These are phyloP conservation scores for Paecilomyces fulvus DNA, from an alignment of 2,329 filamentous ascomycete species.

Conservation along the genomic window DNA sequence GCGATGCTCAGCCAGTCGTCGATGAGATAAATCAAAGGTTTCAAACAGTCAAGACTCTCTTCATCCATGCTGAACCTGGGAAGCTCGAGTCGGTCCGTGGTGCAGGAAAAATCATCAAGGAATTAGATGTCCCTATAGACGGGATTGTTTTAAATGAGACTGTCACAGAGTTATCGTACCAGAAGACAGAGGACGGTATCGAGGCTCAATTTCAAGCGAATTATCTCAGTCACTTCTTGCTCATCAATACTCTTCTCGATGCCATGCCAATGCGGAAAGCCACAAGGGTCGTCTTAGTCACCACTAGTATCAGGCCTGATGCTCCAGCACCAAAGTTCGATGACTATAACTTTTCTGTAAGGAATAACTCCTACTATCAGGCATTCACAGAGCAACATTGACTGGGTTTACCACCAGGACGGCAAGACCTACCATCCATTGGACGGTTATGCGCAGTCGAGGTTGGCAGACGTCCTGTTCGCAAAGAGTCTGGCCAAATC, in stretches of 20 bases:
- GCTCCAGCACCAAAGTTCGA: constrained; percentile 12
- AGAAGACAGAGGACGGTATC: constrained; percentile 13
- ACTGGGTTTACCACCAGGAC: constrained; percentile 7
- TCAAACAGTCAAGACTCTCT: constrained; percentile 12
- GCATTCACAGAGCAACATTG: neutral
- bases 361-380: neutral
- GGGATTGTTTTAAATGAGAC: constrained; percentile 14
- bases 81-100: constrained; percentile 10
- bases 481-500: constrained; percentile 12
- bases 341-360: constrained; percentile 14
- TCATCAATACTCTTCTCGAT: constrained; percentile 13
- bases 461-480: constrained; percentile 19
- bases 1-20: constrained; percentile 17
- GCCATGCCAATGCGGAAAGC: constrained; percentile 4
- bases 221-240: constrained; percentile 16
- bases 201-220: constrained; percentile 19
- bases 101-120: constrained; percentile 10
- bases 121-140: constrained; percentile 12
- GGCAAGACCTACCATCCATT: constrained; percentile 16
- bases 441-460: constrained; percentile 18
- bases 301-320: constrained; percentile 13
- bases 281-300: constrained; percentile 13
- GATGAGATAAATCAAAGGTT: constrained; percentile 14
- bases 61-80: constrained; percentile 10
- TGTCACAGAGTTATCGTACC: constrained; percentile 11